phyloP scores from a whole-genome alignment of 352 stramenopile species.

The Globisporangium megalacanthum region DNA sequence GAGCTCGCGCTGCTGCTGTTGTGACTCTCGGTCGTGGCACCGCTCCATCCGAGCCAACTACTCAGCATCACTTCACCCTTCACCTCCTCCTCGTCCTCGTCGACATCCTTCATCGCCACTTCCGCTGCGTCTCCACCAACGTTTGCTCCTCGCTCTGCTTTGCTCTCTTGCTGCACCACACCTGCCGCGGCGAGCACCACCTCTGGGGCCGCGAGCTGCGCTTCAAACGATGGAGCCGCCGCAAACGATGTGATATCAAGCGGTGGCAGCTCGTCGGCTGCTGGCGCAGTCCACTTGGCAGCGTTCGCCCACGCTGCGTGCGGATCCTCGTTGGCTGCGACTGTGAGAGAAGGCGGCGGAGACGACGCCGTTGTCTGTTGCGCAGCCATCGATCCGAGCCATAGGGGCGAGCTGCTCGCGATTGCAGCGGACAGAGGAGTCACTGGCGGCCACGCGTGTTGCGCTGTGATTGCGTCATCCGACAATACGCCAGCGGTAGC shows the following conservation, averaged over 20 bases:
- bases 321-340: conserved; percentile 9
- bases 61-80: background rate
- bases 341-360: background rate
- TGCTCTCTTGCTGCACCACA: background rate
- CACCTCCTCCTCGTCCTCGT: background rate
- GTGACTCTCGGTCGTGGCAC: no score
- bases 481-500: background rate
- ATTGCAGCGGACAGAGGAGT: background rate
- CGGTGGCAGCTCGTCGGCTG: background rate
- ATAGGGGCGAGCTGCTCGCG: conserved; percentile 1
- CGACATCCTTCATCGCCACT: background rate
- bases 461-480: background rate
- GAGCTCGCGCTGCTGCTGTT: no score
- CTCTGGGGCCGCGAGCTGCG: background rate
- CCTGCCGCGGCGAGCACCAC: background rate
- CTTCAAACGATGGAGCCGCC: background rate
- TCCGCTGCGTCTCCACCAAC: no score
- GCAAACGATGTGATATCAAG: background rate
- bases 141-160: background rate
- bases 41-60: conserved; percentile 12
- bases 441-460: background rate
- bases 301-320: conserved; percentile 12
- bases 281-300: conserved; percentile 5
- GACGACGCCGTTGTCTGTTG: background rate
- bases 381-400: background rate